These are phyloP conservation scores for Cicer chorassanicum DNA, from an alignment of 306 rosid species.

Conservation along the genomic window DNA sequence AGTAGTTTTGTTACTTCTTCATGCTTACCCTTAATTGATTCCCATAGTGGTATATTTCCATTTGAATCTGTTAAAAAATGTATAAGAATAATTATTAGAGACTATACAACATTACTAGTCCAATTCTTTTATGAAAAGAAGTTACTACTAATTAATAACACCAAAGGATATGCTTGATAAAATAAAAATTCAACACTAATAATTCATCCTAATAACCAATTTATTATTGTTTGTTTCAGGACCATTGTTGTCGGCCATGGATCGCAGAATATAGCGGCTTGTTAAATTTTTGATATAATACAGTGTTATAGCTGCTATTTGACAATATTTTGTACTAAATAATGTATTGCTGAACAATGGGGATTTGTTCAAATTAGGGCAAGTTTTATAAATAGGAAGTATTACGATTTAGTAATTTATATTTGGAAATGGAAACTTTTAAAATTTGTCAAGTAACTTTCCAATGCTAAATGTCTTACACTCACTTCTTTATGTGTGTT, in stretches of 20 bases:
- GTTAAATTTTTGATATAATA: no score
- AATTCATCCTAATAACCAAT: background rate
- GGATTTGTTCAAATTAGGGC: no score
- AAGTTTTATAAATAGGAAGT: no score
- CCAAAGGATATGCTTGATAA: no score
- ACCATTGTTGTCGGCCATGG: no score
- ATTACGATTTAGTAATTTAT: no score
- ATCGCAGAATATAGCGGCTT: no score
- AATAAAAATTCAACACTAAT: background rate
- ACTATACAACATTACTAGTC: background rate
- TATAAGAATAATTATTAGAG: slow-evolving; percentile 5
- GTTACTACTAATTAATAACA: background rate
- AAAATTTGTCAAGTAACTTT: background rate
- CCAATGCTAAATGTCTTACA: no score
- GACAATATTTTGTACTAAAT: no score
- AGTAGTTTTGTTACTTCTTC: slow-evolving; percentile 55
- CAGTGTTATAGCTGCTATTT: no score
- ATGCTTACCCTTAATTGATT: slow-evolving; percentile 60
- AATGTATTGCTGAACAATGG: no score
- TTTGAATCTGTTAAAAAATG: slow-evolving; percentile 52
- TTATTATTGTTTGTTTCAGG: background rate
- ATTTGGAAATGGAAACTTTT: background rate
- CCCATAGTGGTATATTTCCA: slow-evolving; percentile 66
- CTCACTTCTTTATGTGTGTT: background rate
- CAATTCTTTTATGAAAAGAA: background rate